Conservation (phyloP, 768 basidiomycete species). For the Lentinula sp. region DNA sequence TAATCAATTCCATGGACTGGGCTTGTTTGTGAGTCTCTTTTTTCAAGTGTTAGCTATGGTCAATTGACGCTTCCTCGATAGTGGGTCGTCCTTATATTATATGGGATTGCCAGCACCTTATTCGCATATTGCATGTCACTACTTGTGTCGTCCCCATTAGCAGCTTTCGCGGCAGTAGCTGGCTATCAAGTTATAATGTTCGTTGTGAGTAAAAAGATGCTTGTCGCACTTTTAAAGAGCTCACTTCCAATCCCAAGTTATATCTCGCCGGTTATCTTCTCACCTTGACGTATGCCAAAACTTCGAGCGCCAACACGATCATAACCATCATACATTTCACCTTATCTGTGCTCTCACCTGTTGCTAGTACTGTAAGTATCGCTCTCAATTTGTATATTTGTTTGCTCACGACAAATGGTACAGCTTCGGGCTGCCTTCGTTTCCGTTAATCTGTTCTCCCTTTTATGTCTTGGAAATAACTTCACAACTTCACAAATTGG, state of each 20-base stretch:
- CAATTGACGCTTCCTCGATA: slow-evolving; percentile 17
- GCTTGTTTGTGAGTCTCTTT: slow-evolving; percentile 43
- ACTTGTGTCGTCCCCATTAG: slow-evolving; percentile 56
- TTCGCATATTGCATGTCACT: slow-evolving; percentile 66
- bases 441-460: slow-evolving; percentile 72
- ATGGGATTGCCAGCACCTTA: slow-evolving; percentile 61
- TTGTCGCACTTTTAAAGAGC: background rate
- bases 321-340: slow-evolving; percentile 69
- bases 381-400: background rate
- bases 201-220: slow-evolving; percentile 38
- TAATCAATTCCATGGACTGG: slow-evolving; percentile 63
- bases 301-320: slow-evolving; percentile 42
- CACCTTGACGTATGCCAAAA: slow-evolving; percentile 67
- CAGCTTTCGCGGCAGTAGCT: slow-evolving; percentile 68
- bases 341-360: slow-evolving; percentile 59
- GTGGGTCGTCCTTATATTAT: slow-evolving; percentile 70
- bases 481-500: slow-evolving; percentile 45
- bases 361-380: slow-evolving; percentile 57
- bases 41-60: background rate
- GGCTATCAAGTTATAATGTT: slow-evolving; percentile 72
- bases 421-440: slow-evolving; percentile 66
- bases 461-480: slow-evolving; percentile 57
- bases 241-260: slow-evolving; percentile 30
- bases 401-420: background rate
- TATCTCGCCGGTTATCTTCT: slow-evolving; percentile 67